phyloP scores from a whole-genome alignment of 768 basidiomycete genomes.

The Tulasnella sp. region DNA sequence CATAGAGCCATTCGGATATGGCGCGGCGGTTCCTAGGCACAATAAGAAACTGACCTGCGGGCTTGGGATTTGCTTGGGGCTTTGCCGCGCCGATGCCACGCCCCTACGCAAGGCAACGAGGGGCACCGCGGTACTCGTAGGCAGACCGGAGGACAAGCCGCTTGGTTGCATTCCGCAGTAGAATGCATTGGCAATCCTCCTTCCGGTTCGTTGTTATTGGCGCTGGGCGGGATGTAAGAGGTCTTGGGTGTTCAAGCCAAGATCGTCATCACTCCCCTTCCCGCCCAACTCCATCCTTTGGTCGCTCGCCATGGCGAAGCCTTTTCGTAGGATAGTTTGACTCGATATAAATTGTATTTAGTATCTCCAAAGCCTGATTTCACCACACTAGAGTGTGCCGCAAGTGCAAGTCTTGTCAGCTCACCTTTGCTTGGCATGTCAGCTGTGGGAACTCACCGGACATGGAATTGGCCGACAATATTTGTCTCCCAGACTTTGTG shows the following conservation, averaged over 20 bases:
- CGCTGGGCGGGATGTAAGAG: neutral
- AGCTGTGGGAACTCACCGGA: neutral
- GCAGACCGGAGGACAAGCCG: neutral
- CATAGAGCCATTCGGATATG: neutral
- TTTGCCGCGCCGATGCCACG: neutral
- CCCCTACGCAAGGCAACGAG: neutral
- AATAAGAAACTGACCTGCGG: neutral
- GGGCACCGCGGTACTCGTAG: neutral
- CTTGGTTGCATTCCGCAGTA: neutral
- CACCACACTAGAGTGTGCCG: neutral
- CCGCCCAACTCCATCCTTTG: neutral
- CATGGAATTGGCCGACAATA: too few relatives aligned
- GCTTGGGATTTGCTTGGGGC: neutral
- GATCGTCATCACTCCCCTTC: neutral
- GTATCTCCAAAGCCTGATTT: neutral
- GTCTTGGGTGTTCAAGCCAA: neutral
- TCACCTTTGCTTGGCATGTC: neutral
- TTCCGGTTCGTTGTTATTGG: neutral
- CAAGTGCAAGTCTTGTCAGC: neutral
- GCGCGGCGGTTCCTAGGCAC: neutral
- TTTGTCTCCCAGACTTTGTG: neutral
- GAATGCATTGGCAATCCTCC: neutral
- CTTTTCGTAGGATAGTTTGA: neutral
- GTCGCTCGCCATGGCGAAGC: too few relatives aligned
- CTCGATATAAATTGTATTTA: neutral